These are phyloP conservation scores for Oryza coarctata DNA, from an alignment of 176 grass and related monocot species.

Conservation along the genomic window DNA sequence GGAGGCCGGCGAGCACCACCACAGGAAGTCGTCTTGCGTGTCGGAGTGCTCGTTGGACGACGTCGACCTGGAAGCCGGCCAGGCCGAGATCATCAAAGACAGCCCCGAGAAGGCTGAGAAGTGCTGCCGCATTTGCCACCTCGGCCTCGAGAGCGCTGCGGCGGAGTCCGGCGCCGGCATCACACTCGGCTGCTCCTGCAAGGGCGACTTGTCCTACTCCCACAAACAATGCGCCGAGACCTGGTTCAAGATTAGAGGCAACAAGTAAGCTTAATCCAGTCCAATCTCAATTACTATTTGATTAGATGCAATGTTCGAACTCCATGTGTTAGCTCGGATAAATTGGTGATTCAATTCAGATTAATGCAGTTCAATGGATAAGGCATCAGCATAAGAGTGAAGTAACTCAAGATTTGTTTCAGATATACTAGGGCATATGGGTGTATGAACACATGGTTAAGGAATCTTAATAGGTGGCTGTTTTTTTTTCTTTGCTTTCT, in stretches of 20 bases:
- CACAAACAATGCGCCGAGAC: constrained; percentile 94
- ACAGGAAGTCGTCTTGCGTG: constrained; percentile 76
- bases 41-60: constrained; percentile 73
- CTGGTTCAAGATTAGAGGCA: constrained; percentile 95
- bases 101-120: constrained; percentile 62
- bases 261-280: constrained; percentile 57
- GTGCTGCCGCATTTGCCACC: constrained; percentile 98
- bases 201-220: constrained; percentile 80
- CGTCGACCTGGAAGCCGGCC: constrained; percentile 66
- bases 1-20: constrained; percentile 9
- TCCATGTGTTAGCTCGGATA: background rate
- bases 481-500: constrained; percentile 26
- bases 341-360: background rate
- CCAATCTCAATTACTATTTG: background rate
- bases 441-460: constrained; percentile 47
- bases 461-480: constrained; percentile 41
- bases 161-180: constrained; percentile 63
- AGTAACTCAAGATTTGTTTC: background rate
- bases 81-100: constrained; percentile 49
- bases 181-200: constrained; percentile 93
- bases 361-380: background rate
- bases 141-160: constrained; percentile 63
- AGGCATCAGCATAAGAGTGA: background rate
- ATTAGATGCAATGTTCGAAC: background rate
- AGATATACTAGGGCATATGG: constrained; percentile 25